phyloP scores from a whole-genome alignment of 129 eudicot genomes.

The Artemisia argyi region DNA sequence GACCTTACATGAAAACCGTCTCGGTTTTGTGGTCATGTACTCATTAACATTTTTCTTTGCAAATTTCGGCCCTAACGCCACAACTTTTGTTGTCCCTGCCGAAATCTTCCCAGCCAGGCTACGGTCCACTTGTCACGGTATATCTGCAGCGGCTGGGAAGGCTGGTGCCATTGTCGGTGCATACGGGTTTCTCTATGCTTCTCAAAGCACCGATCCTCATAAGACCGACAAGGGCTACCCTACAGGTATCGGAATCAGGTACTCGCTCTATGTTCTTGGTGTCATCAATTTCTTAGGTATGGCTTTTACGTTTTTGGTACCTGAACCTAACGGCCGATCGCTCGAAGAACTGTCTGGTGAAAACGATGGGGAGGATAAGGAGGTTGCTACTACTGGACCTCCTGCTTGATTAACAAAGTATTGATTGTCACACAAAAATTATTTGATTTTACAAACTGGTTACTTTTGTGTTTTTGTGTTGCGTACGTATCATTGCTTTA shows the following conservation, averaged over 20 bases:
- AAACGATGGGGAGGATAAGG: slow-evolving; percentile 44
- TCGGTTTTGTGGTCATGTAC: slow-evolving; percentile 71
- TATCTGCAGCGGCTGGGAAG: slow-evolving; percentile 73
- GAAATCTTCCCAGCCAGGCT: slow-evolving; percentile 71
- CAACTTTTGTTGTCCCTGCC: slow-evolving; percentile 72
- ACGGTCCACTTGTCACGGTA: slow-evolving; percentile 78
- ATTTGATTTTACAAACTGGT: too few species aligned
- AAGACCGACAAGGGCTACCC: slow-evolving; percentile 68
- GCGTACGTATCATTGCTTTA: too few species aligned
- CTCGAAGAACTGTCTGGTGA: slow-evolving; percentile 57
- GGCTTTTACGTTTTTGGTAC: slow-evolving; percentile 65
- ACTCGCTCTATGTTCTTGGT: slow-evolving; percentile 59
- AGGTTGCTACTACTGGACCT: background rate
- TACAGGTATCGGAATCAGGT: slow-evolving; percentile 57
- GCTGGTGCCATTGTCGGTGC: slow-evolving; percentile 77
- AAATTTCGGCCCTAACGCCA: slow-evolving; percentile 71
- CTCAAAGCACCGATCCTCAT: slow-evolving; percentile 46
- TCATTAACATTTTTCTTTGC: slow-evolving; percentile 71
- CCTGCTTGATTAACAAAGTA: too few species aligned
- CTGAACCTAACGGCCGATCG: slow-evolving; percentile 63
- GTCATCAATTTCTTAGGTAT: slow-evolving; percentile 50
- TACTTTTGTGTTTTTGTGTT: too few species aligned
- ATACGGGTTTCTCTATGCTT: slow-evolving; percentile 64
- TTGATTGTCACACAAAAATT: too few species aligned
- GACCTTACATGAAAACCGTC: slow-evolving; percentile 55